Conservation (phyloP, 2,329 filamentous ascomycete genomes). For the Fusarium sp. region DNA sequence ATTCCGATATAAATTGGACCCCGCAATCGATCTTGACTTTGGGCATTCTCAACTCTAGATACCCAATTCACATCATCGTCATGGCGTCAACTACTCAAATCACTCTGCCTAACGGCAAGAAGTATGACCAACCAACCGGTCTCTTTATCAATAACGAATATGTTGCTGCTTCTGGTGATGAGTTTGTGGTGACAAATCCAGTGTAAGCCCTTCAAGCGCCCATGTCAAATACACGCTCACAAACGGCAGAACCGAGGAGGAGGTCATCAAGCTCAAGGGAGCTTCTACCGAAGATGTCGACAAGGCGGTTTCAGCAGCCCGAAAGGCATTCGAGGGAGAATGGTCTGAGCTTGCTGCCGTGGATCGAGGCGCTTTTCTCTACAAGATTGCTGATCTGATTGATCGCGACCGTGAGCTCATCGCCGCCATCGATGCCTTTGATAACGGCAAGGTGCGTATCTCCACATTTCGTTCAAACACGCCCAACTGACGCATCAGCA, state of each 20-base stretch:
- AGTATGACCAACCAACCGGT: conserved; percentile 53
- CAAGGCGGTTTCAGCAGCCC: conserved; percentile 37
- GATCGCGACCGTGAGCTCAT: conserved; percentile 42
- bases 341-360: conserved; percentile 40
- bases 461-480: too few species aligned
- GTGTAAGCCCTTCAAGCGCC: conserved; percentile 7
- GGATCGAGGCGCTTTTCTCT: conserved; percentile 38
- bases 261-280: conserved; percentile 37
- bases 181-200: conserved; percentile 40
- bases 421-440: conserved; percentile 40
- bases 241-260: conserved; percentile 32
- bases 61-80: neutral
- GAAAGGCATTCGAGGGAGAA: conserved; percentile 41
- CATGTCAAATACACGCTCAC: neutral
- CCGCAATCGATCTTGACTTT: neutral
- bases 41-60: neutral
- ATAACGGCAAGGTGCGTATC: conserved; percentile 38
- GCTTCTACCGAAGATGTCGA: conserved; percentile 38
- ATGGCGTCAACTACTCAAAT: conserved; percentile 36
- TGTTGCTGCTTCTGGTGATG: conserved; percentile 36
- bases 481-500: neutral
- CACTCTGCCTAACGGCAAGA: conserved; percentile 44
- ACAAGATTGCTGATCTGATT: conserved; percentile 39
- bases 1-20: neutral
- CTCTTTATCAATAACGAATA: conserved; percentile 47